These are phyloP conservation scores for Moesziomyces sp. DNA, from an alignment of 1,284 basidiomycete species.

Conservation along the genomic window DNA sequence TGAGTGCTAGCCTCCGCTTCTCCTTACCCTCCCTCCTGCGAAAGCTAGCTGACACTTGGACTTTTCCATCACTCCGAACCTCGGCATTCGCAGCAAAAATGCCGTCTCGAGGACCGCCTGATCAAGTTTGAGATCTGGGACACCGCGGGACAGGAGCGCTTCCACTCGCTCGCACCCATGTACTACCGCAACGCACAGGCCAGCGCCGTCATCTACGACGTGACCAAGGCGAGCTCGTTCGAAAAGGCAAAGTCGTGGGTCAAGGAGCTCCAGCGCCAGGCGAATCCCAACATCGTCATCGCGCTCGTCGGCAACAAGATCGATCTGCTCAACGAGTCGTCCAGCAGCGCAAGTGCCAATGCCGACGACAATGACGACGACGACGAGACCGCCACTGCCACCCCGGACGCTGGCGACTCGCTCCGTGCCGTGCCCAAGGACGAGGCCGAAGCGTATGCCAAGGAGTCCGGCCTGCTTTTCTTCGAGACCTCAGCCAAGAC, in stretches of 20 bases:
- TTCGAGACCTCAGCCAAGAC: slow-evolving; percentile 99
- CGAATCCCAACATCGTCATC: slow-evolving; percentile 98
- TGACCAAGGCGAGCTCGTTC: slow-evolving; percentile 87
- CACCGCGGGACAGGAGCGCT: slow-evolving; percentile 92
- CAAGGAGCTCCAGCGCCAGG: slow-evolving; percentile 98
- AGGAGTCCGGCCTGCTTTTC: slow-evolving; percentile 90
- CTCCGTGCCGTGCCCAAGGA: slow-evolving; percentile 71
- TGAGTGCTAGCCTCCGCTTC: slow-evolving; percentile 18
- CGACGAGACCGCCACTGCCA: slow-evolving; percentile 70
- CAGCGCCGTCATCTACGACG: slow-evolving; percentile 97
- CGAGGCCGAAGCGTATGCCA: slow-evolving; percentile 95
- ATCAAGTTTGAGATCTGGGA: slow-evolving; percentile 97
- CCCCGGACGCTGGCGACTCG: slow-evolving; percentile 35
- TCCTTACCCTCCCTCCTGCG: not conserved
- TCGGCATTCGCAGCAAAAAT: slow-evolving; percentile 68
- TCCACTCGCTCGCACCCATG: slow-evolving; percentile 93
- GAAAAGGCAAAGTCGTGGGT: slow-evolving; percentile 99
- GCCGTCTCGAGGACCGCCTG: slow-evolving; percentile 76
- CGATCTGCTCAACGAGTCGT: slow-evolving; percentile 82
- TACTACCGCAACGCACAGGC: slow-evolving; percentile 99
- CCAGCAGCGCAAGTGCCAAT: slow-evolving; percentile 21
- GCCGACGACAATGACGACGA: slow-evolving; percentile 48
- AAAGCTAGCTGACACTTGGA: not conserved
- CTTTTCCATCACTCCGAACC: not conserved
- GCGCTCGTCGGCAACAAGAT: slow-evolving; percentile 71